Evolutionary conservation across 2,329 filamentous ascomycete species (phyloP).

Genomic region (Claviceps arundinis): DNA sequence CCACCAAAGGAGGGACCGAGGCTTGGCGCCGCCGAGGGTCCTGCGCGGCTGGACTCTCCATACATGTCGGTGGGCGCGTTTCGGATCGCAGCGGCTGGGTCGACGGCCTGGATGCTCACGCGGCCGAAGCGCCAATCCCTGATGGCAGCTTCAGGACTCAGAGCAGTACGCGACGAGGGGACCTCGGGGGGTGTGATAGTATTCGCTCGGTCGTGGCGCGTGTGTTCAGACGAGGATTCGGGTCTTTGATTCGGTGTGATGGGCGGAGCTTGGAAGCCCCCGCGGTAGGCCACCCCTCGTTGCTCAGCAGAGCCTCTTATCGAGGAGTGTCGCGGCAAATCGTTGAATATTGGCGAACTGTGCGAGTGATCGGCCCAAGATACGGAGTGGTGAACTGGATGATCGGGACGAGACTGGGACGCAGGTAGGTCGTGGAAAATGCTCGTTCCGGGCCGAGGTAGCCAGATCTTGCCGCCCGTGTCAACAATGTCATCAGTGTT

Average conservation of each 20-base stretch:
- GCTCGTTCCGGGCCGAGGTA: constrained; percentile 32
- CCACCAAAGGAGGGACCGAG: constrained; percentile 42
- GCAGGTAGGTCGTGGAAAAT: constrained; percentile 43
- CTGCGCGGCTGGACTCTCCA: constrained; percentile 25
- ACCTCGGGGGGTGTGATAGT: constrained; percentile 22
- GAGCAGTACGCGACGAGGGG: constrained; percentile 28
- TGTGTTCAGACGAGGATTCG: constrained; percentile 26
- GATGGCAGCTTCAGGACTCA: constrained; percentile 34
- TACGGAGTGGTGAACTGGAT: constrained; percentile 10
- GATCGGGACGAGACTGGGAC: constrained; percentile 26
- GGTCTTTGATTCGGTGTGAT: constrained; percentile 16
- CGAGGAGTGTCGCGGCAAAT: too few relatives aligned
- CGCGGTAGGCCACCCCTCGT: too few relatives aligned
- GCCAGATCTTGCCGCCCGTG: constrained; percentile 27
- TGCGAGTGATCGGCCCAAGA: background rate
- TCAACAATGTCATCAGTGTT: too few relatives aligned
- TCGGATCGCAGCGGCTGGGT: constrained; percentile 34
- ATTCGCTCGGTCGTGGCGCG: constrained; percentile 25
- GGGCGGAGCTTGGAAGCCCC: too few relatives aligned
- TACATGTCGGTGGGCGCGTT: constrained; percentile 16
- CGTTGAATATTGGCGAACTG: background rate
- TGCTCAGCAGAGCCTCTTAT: background rate
- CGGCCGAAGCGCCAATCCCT: constrained; percentile 70
- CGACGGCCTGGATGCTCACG: constrained; percentile 70
- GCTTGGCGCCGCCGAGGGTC: constrained; percentile 35